Base-by-base conservation (phyloP, 352 stramenopile species). In the Phytophthora tentaculata region DNA sequence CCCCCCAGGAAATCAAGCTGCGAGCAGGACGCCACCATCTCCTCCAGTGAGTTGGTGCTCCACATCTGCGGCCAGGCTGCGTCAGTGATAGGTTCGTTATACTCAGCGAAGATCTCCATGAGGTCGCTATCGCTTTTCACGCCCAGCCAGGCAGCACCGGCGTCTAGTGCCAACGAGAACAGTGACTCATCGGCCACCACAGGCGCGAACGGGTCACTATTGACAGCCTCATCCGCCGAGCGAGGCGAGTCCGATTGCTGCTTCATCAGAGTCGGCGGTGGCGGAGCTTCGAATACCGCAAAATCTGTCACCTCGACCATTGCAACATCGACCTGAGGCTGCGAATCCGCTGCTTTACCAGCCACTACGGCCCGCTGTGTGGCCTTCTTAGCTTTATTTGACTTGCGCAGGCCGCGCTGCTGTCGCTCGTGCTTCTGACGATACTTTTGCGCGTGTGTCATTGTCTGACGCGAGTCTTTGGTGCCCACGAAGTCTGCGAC, bases 381-480 rank as follows among this genome's bases (percentile, higher is more conserved):
- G 13, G 5, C n/a, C 20, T 60, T 66, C 52, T 69, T 70, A 47
- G 10, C 53, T 58, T 77, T 81, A 20, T 48, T 69, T 26, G 58
- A 67, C 45, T 74, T 85, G 45, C 80, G 79, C 58, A 87, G 72
- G 0, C 79, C 79, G 16, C 80, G 80, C 63, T 78, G 64, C 17
- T 76, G 79, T 3, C 80, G 76, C 61, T 86, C 80, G 56, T 83
- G 80, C 76, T 92, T 92, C 69, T 92, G 84, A 3, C 84, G 76
- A 69, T 92, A 92, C 72, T 92, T 92, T 47, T 92, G 84, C 43
- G 84, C 84, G 57, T 92, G 84, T 0, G 84, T 92, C 84, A 92
- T 92, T 16, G 98, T 98, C 77, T 99, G 97, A 24, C 96, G 94
- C 32, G 94, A 82, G 68, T 89, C 84, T 62, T 86, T 86, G 22